Percentiles rank a stretch among this genome's conserved stretches.
These are phyloP conservation scores for Fusarium sp. DNA, from an alignment of 2,329 filamentous ascomycete genomes.

Conservation along the genomic window DNA sequence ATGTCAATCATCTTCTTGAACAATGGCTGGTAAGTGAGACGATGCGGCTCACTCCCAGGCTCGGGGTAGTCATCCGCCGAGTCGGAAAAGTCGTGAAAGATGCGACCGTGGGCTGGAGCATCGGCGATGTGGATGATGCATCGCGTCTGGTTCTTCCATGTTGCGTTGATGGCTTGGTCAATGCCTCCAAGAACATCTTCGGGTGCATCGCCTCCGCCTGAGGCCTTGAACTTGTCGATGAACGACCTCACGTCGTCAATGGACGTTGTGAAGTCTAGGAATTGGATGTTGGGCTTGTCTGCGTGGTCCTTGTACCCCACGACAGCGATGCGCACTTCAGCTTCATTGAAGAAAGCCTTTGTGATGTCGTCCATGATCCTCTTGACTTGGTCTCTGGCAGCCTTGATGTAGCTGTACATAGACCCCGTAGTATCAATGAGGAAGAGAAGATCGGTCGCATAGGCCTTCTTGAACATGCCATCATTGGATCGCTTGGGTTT, in stretches of 20 bases:
- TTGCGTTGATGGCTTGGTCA: constrained; percentile 44
- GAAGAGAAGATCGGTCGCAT: constrained; percentile 52
- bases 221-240: constrained; percentile 4
- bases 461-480: constrained; percentile 49
- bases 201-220: constrained; percentile 47
- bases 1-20: constrained; percentile 23
- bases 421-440: constrained; percentile 52
- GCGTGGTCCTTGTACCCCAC: constrained; percentile 53
- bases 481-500: constrained; percentile 13
- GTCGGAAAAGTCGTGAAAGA: not conserved
- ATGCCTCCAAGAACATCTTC: constrained; percentile 53
- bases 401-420: constrained; percentile 47
- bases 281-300: constrained; percentile 13
- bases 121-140: constrained; percentile 35
- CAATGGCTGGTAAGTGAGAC: constrained; percentile 9
- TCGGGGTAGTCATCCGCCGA: constrained; percentile 6
- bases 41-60: constrained; percentile 11
- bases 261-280: constrained; percentile 23
- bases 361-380: constrained; percentile 49
- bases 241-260: not conserved
- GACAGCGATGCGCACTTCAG: constrained; percentile 50
- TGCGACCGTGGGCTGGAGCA: constrained; percentile 18
- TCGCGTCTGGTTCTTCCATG: constrained; percentile 50
- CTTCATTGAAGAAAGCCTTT: constrained; percentile 47
- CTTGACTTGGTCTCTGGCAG: constrained; percentile 50